A percentile compares a stretch with the other conserved stretches of the same genome.
Evolutionary conservation across 2,329 filamentous ascomycete species (phyloP).

Genomic region (Bisporella sp.): DNA sequence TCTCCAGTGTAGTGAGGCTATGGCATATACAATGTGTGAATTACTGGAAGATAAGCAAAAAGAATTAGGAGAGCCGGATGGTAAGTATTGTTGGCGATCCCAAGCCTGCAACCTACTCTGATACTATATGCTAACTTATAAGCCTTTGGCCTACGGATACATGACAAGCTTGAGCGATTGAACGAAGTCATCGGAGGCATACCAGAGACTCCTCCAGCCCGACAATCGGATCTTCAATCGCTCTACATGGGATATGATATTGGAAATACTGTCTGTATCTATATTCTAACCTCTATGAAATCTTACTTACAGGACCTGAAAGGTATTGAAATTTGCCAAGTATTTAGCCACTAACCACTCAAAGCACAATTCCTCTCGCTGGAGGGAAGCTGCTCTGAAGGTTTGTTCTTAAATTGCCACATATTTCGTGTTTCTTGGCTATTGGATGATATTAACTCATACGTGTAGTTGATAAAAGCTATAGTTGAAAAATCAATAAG

Average conservation of each 20-base stretch:
- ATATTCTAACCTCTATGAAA: no score
- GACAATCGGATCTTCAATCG: conserved; percentile 18
- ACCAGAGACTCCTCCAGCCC: conserved; percentile 7
- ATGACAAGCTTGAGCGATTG: neutral
- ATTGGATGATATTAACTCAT: no score
- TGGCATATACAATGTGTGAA: neutral
- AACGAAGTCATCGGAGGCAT: neutral
- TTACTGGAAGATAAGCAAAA: neutral
- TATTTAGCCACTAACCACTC: neutral
- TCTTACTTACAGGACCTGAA: neutral
- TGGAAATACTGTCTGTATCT: conserved; percentile 8
- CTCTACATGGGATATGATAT: conserved; percentile 24
- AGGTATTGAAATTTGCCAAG: neutral
- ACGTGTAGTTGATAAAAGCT: conserved; percentile 7
- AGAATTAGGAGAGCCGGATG: neutral
- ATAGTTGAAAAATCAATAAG: conserved; percentile 14
- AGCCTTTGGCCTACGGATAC: neutral
- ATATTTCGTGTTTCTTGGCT: no score
- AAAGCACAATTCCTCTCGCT: no score
- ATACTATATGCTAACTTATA: neutral
- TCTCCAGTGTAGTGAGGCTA: neutral
- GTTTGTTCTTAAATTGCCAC: no score
- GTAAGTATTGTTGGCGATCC: neutral
- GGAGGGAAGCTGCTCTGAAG: no score
- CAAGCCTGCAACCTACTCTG: neutral